These are phyloP conservation scores for Corymbia maculata DNA, from an alignment of 345 rosid genomes.

Conservation along the genomic window DNA sequence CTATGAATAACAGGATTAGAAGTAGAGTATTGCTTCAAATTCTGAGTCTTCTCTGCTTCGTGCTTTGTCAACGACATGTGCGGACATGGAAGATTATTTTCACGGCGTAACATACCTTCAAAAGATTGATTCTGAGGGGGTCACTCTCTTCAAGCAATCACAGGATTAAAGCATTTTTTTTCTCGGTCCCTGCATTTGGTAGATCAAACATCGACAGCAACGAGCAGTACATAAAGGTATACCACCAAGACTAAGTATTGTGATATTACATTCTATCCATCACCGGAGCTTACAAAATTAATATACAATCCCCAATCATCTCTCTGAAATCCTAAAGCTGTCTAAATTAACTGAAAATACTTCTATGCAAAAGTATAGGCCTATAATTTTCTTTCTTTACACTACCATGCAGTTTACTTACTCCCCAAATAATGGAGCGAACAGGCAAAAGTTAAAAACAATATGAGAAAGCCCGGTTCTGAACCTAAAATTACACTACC, in stretches of 20 bases:
- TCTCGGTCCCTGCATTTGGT: not conserved
- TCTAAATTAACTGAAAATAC: slow-evolving; percentile 38
- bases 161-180: not conserved
- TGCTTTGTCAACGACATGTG: not conserved
- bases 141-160: not conserved
- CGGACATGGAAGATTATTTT: not conserved
- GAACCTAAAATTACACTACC: not conserved
- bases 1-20: not conserved
- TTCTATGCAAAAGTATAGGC: slow-evolving; percentile 49
- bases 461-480: not conserved
- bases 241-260: not conserved
- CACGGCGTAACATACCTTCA: not conserved
- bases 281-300: slow-evolving; percentile 72
- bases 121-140: not conserved
- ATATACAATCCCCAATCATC: slow-evolving; percentile 70
- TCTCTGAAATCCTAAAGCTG: slow-evolving; percentile 52
- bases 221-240: not conserved
- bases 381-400: slow-evolving; percentile 36
- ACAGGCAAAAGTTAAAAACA: slow-evolving; percentile 7
- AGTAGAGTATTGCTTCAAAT: not conserved
- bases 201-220: not conserved
- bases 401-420: slow-evolving; percentile 20
- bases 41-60: not conserved
- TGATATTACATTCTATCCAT: slow-evolving; percentile 39
- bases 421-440: not conserved